Evolutionary conservation across 164 flowering plant species (phyloP), one percentile per base, ranked within the genome.

Genomic region (Vitis riparia): DNA sequence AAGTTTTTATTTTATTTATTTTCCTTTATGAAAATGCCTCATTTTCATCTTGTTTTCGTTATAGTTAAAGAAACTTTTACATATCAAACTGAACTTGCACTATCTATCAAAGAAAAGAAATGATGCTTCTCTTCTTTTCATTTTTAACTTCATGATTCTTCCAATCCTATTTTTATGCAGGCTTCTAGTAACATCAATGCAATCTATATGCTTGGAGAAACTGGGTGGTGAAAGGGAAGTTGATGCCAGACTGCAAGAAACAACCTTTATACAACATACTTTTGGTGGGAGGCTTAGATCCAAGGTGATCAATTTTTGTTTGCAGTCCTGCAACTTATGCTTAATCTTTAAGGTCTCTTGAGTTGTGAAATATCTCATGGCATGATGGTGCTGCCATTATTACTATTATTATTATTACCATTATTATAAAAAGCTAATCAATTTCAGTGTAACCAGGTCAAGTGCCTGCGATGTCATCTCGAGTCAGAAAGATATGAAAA

Each of bases 281-380:
- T 93, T 93, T 79, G 95, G 95, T 61, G 98, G 98, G 59, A 79
- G 83, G 55, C 92, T 93, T 60, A 70, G 81, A 70, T 93, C 98
- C 67, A 87, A 87, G 95, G 98, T 93, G 65, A 17, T 66, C 59
- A 49, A 67, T 67, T 5, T 58, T 59, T 17, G 7, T 56, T 60
- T 5, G 30, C 27, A 12, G 37, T 8, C 27, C 51, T 66, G 47
- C 3, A 23, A 23, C 27, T 23, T 23, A 23, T 23, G 27, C 27
- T 1, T 23, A 23, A 23, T 23, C 27, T 23, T 23, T 23, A 23
- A 23, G 27, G 27, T 23, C 27, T 23, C 27, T 23, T 23, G 27
- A 23, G 27, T 23, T 23, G 27, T 23, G 27, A 23, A 23, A 37
- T 3, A 37, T 37, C 44, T 37, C 44, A 37, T 37, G 44, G 44